Evolutionary conservation across 2,329 filamentous ascomycete genomes (phyloP).

Genomic region (Torrubiellomyces zombiae): DNA sequence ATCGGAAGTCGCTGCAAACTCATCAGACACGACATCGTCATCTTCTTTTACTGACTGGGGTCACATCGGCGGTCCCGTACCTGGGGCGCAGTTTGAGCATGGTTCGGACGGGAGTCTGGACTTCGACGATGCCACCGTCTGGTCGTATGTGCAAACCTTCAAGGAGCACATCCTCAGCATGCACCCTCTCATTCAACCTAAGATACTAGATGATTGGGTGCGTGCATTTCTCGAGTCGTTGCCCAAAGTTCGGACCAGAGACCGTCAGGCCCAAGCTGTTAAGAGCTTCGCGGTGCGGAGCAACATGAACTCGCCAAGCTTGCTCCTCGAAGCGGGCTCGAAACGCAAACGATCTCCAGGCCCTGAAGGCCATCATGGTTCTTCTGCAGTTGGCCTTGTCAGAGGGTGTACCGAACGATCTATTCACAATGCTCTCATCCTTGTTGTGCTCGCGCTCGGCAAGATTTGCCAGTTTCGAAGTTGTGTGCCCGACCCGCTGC

Average conservation of each 20-base stretch:
- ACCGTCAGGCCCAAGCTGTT: too few relatives aligned
- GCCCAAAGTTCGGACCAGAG: conserved; percentile 15
- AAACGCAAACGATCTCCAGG: conserved; percentile 41
- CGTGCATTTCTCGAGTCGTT: conserved; percentile 32
- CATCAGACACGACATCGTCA: conserved; percentile 33
- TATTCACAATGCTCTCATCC: conserved; percentile 62
- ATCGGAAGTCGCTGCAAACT: conserved; percentile 27
- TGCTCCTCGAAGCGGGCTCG: too few relatives aligned
- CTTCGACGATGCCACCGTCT: conserved; percentile 32
- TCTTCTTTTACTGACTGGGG: conserved; percentile 41
- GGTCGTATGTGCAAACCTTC: conserved; percentile 37
- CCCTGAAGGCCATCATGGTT: conserved; percentile 15
- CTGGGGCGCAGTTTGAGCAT: conserved; percentile 21
- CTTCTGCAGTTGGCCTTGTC: conserved; percentile 11
- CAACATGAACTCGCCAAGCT: too few relatives aligned
- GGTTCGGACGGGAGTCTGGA: conserved; percentile 33
- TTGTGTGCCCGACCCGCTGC: conserved; percentile 39
- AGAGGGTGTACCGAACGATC: conserved; percentile 43
- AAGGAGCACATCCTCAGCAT: conserved; percentile 45
- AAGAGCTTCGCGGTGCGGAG: too few relatives aligned
- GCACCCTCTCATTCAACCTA: conserved; percentile 43
- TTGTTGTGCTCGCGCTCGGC: conserved; percentile 74
- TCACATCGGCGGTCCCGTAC: conserved; percentile 33
- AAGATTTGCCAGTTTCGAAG: conserved; percentile 52
- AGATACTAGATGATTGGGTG: conserved; percentile 34